These are phyloP conservation scores for Chrysoporthe deuterocubensis DNA, from an alignment of 2,329 filamentous ascomycete genomes.

Conservation along the genomic window DNA sequence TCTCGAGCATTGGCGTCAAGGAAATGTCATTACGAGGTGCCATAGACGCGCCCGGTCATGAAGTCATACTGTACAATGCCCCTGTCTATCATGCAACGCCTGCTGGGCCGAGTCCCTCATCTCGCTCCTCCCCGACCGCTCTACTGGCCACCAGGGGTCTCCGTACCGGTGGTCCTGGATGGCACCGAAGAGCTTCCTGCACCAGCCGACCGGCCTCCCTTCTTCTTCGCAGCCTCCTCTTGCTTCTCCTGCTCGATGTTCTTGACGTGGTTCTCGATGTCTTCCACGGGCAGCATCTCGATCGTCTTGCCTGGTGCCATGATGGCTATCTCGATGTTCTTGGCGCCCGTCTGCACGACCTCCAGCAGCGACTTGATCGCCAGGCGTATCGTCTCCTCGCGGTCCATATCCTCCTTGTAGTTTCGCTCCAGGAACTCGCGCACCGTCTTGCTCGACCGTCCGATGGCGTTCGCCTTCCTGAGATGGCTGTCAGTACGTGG, in stretches of 20 bases:
- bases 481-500: constrained; percentile 22
- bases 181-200: constrained; percentile 74
- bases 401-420: constrained; percentile 97
- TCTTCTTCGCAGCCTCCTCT: constrained; percentile 97
- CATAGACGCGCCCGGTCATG: constrained; percentile 27
- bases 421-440: constrained; percentile 98
- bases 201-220: constrained; percentile 76
- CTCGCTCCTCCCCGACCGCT: not conserved
- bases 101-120: constrained; percentile 19
- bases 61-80: constrained; percentile 30
- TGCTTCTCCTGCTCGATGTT: constrained; percentile 99
- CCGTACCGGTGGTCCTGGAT: constrained; percentile 59
- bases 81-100: constrained; percentile 21
- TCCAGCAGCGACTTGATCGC: constrained; percentile 98
- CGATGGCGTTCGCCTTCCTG: constrained; percentile 99
- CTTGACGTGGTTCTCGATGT: constrained; percentile 98
- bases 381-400: constrained; percentile 92
- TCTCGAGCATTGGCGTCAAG: constrained; percentile 28
- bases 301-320: constrained; percentile 92
- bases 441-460: constrained; percentile 97
- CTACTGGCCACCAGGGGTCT: constrained; percentile 18
- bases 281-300: constrained; percentile 92
- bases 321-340: constrained; percentile 99
- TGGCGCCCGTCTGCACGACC: constrained; percentile 97
- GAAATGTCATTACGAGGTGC: constrained; percentile 30